phyloP scores from a whole-genome alignment of 2,329 filamentous ascomycete species.

The Claviceps fusiformis region DNA sequence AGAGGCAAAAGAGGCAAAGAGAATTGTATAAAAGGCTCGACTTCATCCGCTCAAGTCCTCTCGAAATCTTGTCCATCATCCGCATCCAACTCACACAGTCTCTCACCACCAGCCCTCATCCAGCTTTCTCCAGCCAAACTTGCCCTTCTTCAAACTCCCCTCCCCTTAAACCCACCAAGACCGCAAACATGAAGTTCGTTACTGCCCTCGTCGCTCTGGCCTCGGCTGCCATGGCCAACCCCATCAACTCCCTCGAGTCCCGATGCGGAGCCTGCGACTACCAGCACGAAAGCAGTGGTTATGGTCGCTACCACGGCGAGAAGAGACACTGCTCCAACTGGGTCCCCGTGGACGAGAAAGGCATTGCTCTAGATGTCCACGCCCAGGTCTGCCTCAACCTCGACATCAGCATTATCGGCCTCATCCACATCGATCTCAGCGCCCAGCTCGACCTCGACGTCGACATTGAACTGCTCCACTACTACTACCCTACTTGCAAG shows the following conservation, averaged over 20 bases:
- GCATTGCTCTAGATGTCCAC: background rate
- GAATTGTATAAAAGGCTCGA: background rate
- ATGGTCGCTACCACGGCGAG: background rate
- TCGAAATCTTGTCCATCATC: background rate
- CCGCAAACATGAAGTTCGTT: conserved; percentile 2
- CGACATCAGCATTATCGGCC: background rate
- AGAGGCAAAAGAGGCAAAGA: background rate
- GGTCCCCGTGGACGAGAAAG: background rate
- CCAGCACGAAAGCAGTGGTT: background rate
- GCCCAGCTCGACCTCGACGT: background rate
- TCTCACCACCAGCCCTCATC: background rate
- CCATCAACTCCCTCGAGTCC: background rate
- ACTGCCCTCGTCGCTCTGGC: background rate
- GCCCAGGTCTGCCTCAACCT: background rate
- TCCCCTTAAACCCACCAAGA: background rate
- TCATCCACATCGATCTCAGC: background rate
- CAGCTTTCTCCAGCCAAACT: background rate
- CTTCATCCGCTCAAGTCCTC: background rate
- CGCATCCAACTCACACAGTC: background rate
- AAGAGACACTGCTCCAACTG: background rate
- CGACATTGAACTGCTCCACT: background rate
- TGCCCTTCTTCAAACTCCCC: background rate
- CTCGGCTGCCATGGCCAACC: conserved; percentile 2
- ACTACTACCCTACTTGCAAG: background rate
- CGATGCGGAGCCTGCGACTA: background rate